phyloP scores from a whole-genome alignment of 2,329 filamentous ascomycete species.

The Cyclaneusma minus region DNA sequence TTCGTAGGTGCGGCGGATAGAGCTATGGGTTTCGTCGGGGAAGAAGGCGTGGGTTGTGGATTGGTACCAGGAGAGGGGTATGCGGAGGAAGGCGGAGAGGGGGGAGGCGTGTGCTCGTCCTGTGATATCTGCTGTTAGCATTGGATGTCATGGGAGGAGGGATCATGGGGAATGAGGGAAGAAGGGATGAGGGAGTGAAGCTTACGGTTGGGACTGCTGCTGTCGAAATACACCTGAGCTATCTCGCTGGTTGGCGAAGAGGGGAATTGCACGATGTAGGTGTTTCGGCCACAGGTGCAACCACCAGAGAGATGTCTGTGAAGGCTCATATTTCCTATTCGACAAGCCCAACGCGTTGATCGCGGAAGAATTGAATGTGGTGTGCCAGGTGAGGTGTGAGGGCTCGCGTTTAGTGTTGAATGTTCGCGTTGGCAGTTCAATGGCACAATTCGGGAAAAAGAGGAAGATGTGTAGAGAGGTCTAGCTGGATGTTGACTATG shows the following conservation, averaged over 20 bases:
- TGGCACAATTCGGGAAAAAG: no score
- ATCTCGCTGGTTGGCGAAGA: constrained; percentile 33
- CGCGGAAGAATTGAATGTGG: no score
- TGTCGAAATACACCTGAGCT: constrained; percentile 52
- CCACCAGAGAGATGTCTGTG: constrained; percentile 50
- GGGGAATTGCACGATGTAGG: constrained; percentile 63
- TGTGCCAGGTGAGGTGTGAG: no score
- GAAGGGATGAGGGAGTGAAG: constrained; percentile 10
- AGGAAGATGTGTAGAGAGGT: no score
- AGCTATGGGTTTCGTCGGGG: constrained; percentile 56
- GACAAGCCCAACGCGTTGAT: no score
- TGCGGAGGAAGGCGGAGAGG: constrained; percentile 66
- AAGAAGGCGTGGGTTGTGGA: constrained; percentile 62
- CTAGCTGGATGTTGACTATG: no score
- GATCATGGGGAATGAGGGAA: constrained; percentile 3
- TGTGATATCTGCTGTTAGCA: constrained; percentile 22
- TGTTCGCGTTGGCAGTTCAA: no score
- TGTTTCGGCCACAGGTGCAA: constrained; percentile 76
- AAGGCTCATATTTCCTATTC: constrained; percentile 31
- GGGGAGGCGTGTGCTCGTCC: constrained; percentile 52
- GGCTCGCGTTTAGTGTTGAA: no score
- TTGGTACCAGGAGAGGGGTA: constrained; percentile 69
- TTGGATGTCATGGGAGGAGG: constrained; percentile 3
- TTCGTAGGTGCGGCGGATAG: constrained; percentile 53
- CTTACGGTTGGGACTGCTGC: constrained; percentile 46